Percentiles rank a stretch among this genome's conserved stretches.
Evolutionary conservation across 2,329 filamentous ascomycete genomes (phyloP).

Genomic region (Salinomyces thailandicus): DNA sequence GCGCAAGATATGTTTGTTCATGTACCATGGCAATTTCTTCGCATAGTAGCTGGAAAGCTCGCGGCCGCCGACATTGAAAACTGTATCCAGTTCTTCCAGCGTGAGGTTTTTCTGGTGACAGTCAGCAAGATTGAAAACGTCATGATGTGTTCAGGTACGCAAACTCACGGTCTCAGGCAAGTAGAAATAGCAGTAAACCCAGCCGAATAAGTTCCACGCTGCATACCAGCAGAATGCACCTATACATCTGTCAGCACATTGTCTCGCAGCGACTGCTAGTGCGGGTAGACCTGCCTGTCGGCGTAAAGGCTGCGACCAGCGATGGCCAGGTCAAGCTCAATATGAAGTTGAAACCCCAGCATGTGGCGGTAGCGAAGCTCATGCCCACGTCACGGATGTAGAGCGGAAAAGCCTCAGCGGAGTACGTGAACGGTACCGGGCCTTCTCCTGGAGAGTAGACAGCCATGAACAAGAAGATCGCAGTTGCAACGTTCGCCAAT

Average conservation of each 20-base stretch:
- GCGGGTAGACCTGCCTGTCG: too few species aligned
- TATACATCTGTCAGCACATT: too few species aligned
- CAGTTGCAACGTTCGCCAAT: conserved; percentile 13
- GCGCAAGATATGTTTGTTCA: conserved; percentile 13
- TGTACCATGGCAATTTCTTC: conserved; percentile 18
- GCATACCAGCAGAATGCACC: conserved; percentile 31
- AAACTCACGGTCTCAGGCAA: conserved; percentile 32
- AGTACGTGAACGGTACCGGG: conserved; percentile 33
- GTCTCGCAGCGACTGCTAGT: too few species aligned
- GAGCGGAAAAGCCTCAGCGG: conserved; percentile 37
- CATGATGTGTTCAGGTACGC: too few species aligned
- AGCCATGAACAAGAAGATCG: conserved; percentile 41
- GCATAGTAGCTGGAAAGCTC: conserved; percentile 17
- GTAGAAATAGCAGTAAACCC: conserved; percentile 14
- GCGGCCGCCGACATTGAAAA: conserved; percentile 28
- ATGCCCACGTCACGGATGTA: conserved; percentile 33
- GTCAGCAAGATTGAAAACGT: conserved; percentile 30
- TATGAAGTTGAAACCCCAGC: conserved; percentile 36
- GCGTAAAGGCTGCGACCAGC: conserved; percentile 40
- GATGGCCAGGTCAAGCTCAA: conserved; percentile 36
- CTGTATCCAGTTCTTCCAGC: conserved; percentile 51
- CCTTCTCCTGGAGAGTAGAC: conserved; percentile 39
- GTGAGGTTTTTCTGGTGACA: conserved; percentile 33
- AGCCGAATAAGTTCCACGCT: conserved; percentile 28
- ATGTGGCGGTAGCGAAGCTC: conserved; percentile 47